Evolutionary conservation across 2,329 filamentous ascomycete genomes (phyloP).

Genomic region (Arthrobotrys sinensis): DNA sequence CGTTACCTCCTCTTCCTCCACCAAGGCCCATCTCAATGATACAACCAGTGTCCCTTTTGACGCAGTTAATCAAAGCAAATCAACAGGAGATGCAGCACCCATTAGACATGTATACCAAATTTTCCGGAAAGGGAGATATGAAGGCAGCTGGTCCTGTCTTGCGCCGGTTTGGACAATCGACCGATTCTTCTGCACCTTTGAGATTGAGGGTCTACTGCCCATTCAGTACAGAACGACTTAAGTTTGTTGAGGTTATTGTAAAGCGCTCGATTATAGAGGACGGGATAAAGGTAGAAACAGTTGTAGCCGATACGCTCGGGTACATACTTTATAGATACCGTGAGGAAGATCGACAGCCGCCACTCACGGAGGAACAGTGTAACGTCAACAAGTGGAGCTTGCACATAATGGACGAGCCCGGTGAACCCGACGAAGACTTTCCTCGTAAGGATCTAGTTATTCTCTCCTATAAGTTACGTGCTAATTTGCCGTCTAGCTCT

Average conservation of each 20-base stretch:
- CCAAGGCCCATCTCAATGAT: constrained; percentile 74
- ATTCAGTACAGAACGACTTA: constrained; percentile 76
- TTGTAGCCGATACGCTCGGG: constrained; percentile 85
- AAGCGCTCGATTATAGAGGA: constrained; percentile 79
- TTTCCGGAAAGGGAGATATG: constrained; percentile 83
- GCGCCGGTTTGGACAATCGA: constrained; percentile 55
- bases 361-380: constrained; percentile 76
- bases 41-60: constrained; percentile 63
- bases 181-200: constrained; percentile 71
- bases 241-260: constrained; percentile 80
- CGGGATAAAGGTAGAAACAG: constrained; percentile 74
- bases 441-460: constrained; percentile 68
- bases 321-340: constrained; percentile 83
- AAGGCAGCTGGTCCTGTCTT: constrained; percentile 67
- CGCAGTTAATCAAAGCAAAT: constrained; percentile 75
- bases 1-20: constrained; percentile 73
- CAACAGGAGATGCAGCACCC: constrained; percentile 79
- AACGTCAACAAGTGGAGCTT: constrained; percentile 88
- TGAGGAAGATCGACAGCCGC: constrained; percentile 81
- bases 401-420: constrained; percentile 83
- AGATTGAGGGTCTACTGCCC: constrained; percentile 83
- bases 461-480: not conserved
- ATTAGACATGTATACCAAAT: constrained; percentile 81
- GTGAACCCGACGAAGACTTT: constrained; percentile 88
- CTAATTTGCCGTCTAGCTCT: constrained; percentile 70